Base-by-base conservation (phyloP, 139 green algal species). In the Tetradesmus obliquus region DNA sequence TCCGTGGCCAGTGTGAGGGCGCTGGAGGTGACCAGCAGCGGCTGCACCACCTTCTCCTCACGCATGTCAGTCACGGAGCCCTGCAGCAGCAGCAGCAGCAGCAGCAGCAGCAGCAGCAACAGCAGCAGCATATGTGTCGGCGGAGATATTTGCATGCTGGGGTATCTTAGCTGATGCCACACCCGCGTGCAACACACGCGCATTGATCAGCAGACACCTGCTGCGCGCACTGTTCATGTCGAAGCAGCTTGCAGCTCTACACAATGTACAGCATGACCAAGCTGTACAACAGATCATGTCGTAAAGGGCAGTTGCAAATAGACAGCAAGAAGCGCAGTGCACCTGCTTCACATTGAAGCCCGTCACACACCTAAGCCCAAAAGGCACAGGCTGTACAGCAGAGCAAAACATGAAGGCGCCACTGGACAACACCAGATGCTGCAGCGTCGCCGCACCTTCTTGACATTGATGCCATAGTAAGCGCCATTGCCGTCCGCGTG, bases 31-130 rank as follows among this genome's bases (percentile, higher is more conserved):
- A 99, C 98, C 79, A 99, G 96, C 85, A 99, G 95, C 45, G 98
- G 98, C 94, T 99, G 98, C 81, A 99, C 95, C 85, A 99, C 98
- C 62, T 97, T 98, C 93, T 99, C 98, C 60, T 99, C 97, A 79
- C 97, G 82, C 96, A 99, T 99, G 95, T 99, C 96, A 74, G 95
- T 98, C 91, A 99, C 96, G 85, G 92, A 94, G 19, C 97, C 97
- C 93, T 98, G 91, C 55, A 80, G 51, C 54, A 76, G 19, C 69
- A 84, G 24, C 7, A 76, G 66, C 66, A 76, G 66, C 15, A 74
- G 66, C 66, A 74, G 60, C 6, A 15, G 15, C 66, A 76, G 66
- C 15, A 6, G 15, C 5, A 76, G 10, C 8, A 10, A 71, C 60
- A 71, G 7, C 9, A 4, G 7, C 9, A 19, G 10, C 60, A 10